These are phyloP conservation scores for Fragilaria radians DNA, from an alignment of 108 stramenopile species.

Conservation along the genomic window DNA sequence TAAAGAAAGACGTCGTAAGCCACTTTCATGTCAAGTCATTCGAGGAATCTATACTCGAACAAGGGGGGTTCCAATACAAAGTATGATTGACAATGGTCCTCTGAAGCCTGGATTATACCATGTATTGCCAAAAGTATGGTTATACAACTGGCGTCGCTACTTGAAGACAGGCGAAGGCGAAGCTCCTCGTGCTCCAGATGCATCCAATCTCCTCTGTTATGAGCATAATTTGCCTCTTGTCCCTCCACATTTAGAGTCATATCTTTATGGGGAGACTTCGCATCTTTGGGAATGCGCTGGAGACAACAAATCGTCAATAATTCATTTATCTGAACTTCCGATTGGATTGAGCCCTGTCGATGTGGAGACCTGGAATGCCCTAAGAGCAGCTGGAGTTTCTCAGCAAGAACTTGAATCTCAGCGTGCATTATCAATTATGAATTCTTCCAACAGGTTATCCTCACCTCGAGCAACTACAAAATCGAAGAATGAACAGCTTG, in stretches of 20 bases:
- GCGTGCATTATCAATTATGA: conserved; percentile 45
- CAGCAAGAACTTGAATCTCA: conserved; percentile 47
- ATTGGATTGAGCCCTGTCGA: conserved; percentile 21
- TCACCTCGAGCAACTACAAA: neutral
- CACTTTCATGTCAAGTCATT: conserved; percentile 56
- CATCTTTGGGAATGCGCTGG: conserved; percentile 20
- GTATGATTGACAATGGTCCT: conserved; percentile 44
- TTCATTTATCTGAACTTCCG: conserved; percentile 19
- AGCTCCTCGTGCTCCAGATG: conserved; percentile 60
- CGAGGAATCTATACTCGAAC: conserved; percentile 65
- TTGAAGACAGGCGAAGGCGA: conserved; percentile 80
- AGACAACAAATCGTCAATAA: neutral
- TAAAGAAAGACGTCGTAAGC: conserved; percentile 54
- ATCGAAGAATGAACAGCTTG: conserved; percentile 34
- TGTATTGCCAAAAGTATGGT: conserved; percentile 71
- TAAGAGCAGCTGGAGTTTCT: conserved; percentile 56
- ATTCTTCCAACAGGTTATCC: conserved; percentile 4
- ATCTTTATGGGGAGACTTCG: conserved; percentile 51
- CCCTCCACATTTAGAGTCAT: conserved; percentile 75
- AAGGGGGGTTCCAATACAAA: conserved; percentile 47
- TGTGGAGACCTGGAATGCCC: conserved; percentile 36
- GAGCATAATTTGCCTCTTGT: conserved; percentile 68
- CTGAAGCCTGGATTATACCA: conserved; percentile 57
- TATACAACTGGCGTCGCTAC: conserved; percentile 73
- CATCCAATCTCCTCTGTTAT: conserved; percentile 61